These are phyloP conservation scores for Castanea crenata DNA, from an alignment of 306 rosid genomes.

Conservation along the genomic window DNA sequence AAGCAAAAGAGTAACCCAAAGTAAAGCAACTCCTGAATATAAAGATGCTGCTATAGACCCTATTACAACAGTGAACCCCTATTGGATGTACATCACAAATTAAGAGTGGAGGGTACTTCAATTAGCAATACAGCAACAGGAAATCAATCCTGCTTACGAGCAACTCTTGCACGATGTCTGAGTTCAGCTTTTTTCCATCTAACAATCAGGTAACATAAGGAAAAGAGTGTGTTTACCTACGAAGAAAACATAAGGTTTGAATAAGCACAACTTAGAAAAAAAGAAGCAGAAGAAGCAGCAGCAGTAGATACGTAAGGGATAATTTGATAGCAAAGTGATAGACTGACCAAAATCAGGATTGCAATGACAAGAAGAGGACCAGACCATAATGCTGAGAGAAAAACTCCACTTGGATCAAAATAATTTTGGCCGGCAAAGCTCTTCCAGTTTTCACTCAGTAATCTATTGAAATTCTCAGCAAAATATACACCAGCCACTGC, in stretches of 20 bases:
- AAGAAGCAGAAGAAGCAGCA: background rate
- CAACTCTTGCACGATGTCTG: slow-evolving; percentile 75
- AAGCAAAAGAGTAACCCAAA: background rate
- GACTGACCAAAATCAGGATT: slow-evolving; percentile 82
- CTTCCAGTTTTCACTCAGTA: slow-evolving; percentile 71
- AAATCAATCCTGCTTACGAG: slow-evolving; percentile 70
- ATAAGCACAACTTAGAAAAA: slow-evolving; percentile 8
- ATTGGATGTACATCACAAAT: background rate
- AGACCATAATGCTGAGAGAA: slow-evolving; percentile 81
- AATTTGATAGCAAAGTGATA: background rate
- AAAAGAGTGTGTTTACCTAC: slow-evolving; percentile 89
- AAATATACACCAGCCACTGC: slow-evolving; percentile 93
- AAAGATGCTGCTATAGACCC: too few species aligned
- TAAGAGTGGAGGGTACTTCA: too few species aligned
- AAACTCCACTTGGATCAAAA: slow-evolving; percentile 81
- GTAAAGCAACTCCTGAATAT: too few species aligned
- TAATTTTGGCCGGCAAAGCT: slow-evolving; percentile 81
- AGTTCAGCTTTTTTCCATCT: slow-evolving; percentile 96
- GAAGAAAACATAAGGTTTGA: slow-evolving; percentile 19
- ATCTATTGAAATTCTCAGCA: slow-evolving; percentile 68
- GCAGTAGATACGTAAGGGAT: background rate
- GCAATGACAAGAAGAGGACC: slow-evolving; percentile 90
- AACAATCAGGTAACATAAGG: slow-evolving; percentile 76
- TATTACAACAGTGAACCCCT: background rate
- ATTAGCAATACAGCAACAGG: background rate